Base-by-base conservation (phyloP, 495 filamentous ascomycete species). In the Penicillium paxilli region DNA sequence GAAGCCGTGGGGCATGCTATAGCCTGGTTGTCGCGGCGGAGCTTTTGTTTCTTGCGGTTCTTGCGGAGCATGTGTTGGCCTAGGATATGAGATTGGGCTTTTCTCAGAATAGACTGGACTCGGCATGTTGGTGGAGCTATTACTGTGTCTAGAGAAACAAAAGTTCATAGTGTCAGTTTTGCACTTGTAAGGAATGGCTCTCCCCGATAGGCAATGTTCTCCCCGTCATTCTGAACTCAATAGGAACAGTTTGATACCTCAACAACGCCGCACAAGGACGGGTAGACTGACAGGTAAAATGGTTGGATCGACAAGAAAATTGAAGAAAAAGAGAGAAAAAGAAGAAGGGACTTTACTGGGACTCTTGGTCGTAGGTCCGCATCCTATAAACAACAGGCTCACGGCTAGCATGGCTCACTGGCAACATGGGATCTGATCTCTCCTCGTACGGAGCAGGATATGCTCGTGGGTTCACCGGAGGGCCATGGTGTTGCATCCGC, bases 1-100 rank as follows among this genome's bases (percentile, higher is more conserved):
- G 45, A 78, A 73, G 30, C 74, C 73, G 14, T 64, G 66, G 16
- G 73, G 72, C 55, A 75, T 67, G 32, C 72, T 64, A 44, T 66
- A 62, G 32, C 50, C 54, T 19, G 53, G 46, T 26, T 59, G 64
- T 25, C 71, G 59, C 23, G 62, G 58, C 41, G 35, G 12, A 1
- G 32, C 54, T 17, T 30, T 50, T 25, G 52, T 42, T 26, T 64
- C 54, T 57, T 55, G 54, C 14, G 52, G 47, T 26, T 64, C 54
- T 57, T 55, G 54, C 14, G 32, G 42, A 25, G 5, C 40, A 53
- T 8, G 49, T 21, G 49, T 12, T 52, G 51, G 40, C 12, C 52
- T 37, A 12, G 55, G 44, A 33, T 44, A 66, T 12, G 58, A 40
- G 0, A 49, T 57, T 11, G 60, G 49, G 46, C 70, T 69, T 38